Evolutionary conservation across 2,329 filamentous ascomycete species (phyloP), one percentile per base, ranked within the genome.

Genomic region (Coniochaeta sp.): DNA sequence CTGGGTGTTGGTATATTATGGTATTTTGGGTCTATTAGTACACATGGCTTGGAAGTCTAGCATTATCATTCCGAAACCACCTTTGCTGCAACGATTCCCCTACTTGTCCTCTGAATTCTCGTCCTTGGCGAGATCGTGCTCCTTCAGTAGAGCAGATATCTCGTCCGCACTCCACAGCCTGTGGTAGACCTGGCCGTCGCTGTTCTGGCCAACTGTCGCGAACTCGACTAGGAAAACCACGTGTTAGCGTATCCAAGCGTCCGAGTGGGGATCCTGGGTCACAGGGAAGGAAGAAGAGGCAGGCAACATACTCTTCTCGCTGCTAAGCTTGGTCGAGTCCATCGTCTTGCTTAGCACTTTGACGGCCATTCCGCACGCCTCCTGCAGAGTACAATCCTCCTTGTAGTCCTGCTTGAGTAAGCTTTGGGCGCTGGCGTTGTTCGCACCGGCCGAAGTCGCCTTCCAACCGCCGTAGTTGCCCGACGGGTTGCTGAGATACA

Each of bases 381-480:
- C 95, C 80, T 96, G 91, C 72, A 99, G 77, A 66, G 91, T 89
- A 76, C 93, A 98, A 68, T 98, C 93, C 78, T 99, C 95, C 83
- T 98, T 97, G 81, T 99, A 99, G 76, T 99, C 95, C 77, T 99
- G 95, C 85, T 99, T 99, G 75, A 99, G 78, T 76, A 99, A 77
- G 77, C 92, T 96, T 77, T 97, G 93, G 10, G 96, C 96, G 70
- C 91, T 96, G 52, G 95, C 95, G 74, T 98, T 97, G 83, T 99
- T 99, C 64, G 96, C 96, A 57, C 95, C 95, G 5, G 96, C 93
- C 71, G 92, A 96, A 59, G 95, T 99, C 36, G 95, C 95, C 81
- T 99, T 99, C 95, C 95, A 99, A 60, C 95, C 95, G 65, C 95
- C 96, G 74, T 99, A 99, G 82, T 99, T 99, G 69, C 95, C 95